Evolutionary conservation across 1,284 basidiomycete genomes (phyloP), one percentile per base, ranked within the genome.

Genomic region (Heimioporus retisporus): DNA sequence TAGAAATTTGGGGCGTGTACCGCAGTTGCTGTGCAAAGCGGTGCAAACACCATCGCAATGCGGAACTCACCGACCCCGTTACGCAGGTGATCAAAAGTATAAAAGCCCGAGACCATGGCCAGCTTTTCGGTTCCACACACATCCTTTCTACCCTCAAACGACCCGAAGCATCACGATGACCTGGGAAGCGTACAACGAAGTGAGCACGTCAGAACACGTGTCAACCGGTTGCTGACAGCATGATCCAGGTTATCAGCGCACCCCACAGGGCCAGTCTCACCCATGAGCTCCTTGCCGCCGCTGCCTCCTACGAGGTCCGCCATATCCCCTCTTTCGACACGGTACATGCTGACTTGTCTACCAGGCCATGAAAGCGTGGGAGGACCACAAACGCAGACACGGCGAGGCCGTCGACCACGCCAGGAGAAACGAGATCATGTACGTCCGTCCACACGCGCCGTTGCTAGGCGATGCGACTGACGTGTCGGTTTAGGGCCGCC

Each of bases 181-280:
- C 58, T 60, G 15, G 28, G 66, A 74, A 0, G 71, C 67, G 1
- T 72, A 65, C 25, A 57, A 74, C 2, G 1, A 67, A 55, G 75
- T 75, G 40, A 58, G 69, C 42, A 31, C 31, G 59, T 55, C 43
- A 11, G 57, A 44, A 25, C 35, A 35, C 35, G 11, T 25, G 61
- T 35, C n/a, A 51, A 31, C 14, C 8, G 13, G 3, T 55, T 13
- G 43, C 55, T 70, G 43, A 72, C 54, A 35, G 35, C 35, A 28
- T 35, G 35, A 35, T 64, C 25, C 53, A 83, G 79, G 81, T 82
- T 55, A 31, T 53, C 42, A 81, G 81, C 60, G 80, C 78, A 31
- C 81, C 80, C 46, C 76, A 77, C 69, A 31, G 78, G 68, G 75
- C 76, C 15, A 61, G 69, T 44, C 75, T 77, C 64, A 68, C 76